Base-by-base conservation (phyloP, 805 yeast genomes). In the Phaffomyces antillensis region DNA sequence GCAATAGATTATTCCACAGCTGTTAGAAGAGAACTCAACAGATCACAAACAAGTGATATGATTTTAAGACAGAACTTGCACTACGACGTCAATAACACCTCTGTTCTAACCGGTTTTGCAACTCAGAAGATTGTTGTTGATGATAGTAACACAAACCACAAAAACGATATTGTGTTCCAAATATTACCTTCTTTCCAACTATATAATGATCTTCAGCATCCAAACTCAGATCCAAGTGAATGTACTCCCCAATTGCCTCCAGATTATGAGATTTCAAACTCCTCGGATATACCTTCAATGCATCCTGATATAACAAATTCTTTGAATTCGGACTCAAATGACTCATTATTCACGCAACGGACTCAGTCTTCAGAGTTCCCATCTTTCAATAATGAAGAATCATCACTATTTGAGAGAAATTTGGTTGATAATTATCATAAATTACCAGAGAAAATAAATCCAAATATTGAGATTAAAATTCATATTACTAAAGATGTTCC, bases 101-200 rank as follows among this genome's bases (percentile, higher is more conserved):
- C 37, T 16, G 46, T 46, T 6, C 40, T 43, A 7, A 46, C 30
- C 2, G 49, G 44, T 2, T 31, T 41, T 8, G 39, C 41, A 2
- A 20, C 34, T 3, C 44, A 44, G 5, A 40, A 32, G 13, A 37
- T 42, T 23, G 39, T 39, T 11, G 43, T 43, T 9, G 46, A 46
- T 9, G 36, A 38, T 5, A 26, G 25, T 3, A 38, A 42, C 24
- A 26, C 13, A 11, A 26, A 26, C 12, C 28, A 26, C 12, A 26
- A 26, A 26, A 47, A 51, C 8, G 52, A 47, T 10, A 37, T 50
- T 7, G 46, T 64, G 12, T 66, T 77, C 41, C 86, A 81, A 52
- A 74, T 81, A 3, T 59, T 82, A 32, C 89, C 87, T 0, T 79
- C 86, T 0, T 82, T 81, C 54, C 84, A 81, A 49, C 77, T 82